Evolutionary conservation across 2,329 filamentous ascomycete genomes (phyloP).

Genomic region (Penicillium sp.): DNA sequence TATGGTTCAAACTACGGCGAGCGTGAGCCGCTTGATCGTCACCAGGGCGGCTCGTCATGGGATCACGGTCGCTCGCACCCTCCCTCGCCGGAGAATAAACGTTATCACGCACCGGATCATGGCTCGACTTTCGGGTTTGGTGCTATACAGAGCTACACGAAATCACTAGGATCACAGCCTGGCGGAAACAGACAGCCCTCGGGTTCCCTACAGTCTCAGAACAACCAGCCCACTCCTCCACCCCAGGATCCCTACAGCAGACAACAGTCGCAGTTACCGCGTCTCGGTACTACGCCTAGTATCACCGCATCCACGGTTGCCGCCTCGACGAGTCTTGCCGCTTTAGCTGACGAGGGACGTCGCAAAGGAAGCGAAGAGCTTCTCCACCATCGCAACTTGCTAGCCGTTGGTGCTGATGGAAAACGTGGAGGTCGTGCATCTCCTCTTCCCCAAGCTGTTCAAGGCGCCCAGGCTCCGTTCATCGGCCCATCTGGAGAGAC

Average conservation of each 20-base stretch:
- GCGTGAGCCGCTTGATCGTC: slow-evolving; percentile 33
- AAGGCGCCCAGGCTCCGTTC: slow-evolving; percentile 81
- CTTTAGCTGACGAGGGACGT: slow-evolving; percentile 40
- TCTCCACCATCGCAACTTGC: slow-evolving; percentile 64
- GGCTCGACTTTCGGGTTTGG: slow-evolving; percentile 40
- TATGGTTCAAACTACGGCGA: slow-evolving; percentile 37
- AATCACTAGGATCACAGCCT: slow-evolving; percentile 43
- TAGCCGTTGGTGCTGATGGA: slow-evolving; percentile 72
- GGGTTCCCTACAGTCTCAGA: slow-evolving; percentile 36
- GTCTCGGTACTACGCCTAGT: slow-evolving; percentile 35
- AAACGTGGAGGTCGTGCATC: slow-evolving; percentile 82
- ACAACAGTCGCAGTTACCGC: slow-evolving; percentile 33
- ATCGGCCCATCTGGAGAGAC: slow-evolving; percentile 79
- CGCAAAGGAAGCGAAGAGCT: slow-evolving; percentile 56
- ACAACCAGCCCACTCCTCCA: slow-evolving; percentile 34
- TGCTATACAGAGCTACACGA: slow-evolving; percentile 44
- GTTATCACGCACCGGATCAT: slow-evolving; percentile 34
- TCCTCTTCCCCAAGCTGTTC: slow-evolving; percentile 87
- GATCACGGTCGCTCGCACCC: slow-evolving; percentile 41
- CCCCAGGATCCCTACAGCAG: slow-evolving; percentile 36
- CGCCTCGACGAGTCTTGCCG: slow-evolving; percentile 25
- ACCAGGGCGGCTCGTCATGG: slow-evolving; percentile 33
- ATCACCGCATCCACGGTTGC: slow-evolving; percentile 27
- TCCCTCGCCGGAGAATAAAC: slow-evolving; percentile 40
- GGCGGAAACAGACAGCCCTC: slow-evolving; percentile 34